Base-by-base conservation (phyloP, 148 eudicot genomes). In the Tetragonia tetragonoides region DNA sequence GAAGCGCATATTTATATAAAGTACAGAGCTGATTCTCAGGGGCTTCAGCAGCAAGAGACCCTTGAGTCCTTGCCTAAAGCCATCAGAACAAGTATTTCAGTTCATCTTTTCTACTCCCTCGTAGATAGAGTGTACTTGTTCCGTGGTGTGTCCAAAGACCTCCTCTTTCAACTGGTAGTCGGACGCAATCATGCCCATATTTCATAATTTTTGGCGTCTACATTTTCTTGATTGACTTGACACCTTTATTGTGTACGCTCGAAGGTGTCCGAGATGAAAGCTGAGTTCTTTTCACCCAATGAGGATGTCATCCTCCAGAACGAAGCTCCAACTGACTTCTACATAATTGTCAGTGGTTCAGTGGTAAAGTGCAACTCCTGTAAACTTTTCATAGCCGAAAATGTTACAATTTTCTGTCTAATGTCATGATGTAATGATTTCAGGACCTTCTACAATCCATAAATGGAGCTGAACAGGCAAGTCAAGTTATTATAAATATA, bases 251-350 rank as follows among this genome's bases (percentile, higher is more conserved):
- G 24, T 56, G 34, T 10, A 23, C n/a, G 9, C 28, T 14, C 78
- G 39, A 62, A 93, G 98, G 98, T 94, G 59, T 87, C 98, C 14
- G 98, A 94, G 87, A 91, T 92, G 98, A 94, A 94, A 86, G 97
- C 94, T 0, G 97, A 94, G 91, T 91, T 85, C 82, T 91, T 78
- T 77, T 85, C 91, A 17, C 84, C 91, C 24, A 90, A 88, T 47
- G 91, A 90, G 63, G 91, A 90, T 64, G 89, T 90, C 34, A 87
- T 90, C 74, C 85, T 90, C 72, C 91, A 87, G 78, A 90, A 90
- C 75, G 98, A 94, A 85, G 97, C 97, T 3, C 98, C 98, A 12
- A 85, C 90, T 3, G 98, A 94, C 76, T 89, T 94, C 83, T 94
- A 94, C 72, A 85, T 94, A 39, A 83, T 94, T 65, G 93, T 92